phyloP scores from a whole-genome alignment of 192 early-diverging fungal species.

The Rhizophagus sp. region DNA sequence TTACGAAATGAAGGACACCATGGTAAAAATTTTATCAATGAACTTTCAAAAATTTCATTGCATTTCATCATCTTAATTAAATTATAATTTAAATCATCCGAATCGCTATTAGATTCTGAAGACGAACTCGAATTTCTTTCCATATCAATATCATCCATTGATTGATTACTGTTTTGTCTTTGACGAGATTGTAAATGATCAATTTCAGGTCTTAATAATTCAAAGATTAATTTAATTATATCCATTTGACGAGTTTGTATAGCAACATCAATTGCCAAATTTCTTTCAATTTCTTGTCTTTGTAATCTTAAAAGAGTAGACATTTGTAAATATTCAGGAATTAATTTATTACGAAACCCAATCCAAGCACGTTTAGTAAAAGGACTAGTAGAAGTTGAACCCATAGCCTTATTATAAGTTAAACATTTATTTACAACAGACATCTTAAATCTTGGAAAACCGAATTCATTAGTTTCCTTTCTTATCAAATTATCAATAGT shows the following conservation, averaged over 20 bases:
- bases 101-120: not conserved
- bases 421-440: slow-evolving; percentile 12
- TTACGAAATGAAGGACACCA: slow-evolving; percentile 18
- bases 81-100: not conserved
- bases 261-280: not conserved
- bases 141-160: not conserved
- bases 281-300: not conserved
- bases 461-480: slow-evolving; percentile 11
- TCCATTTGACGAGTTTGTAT: slow-evolving; percentile 15
- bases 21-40: not conserved
- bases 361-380: slow-evolving; percentile 24
- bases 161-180: not conserved
- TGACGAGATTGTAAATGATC: not conserved
- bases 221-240: slow-evolving; percentile 4
- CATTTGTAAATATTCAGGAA: slow-evolving; percentile 1
- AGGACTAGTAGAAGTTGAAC: not conserved
- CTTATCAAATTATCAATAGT: slow-evolving; percentile 9
- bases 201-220: not conserved
- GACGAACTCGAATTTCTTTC: not conserved
- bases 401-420: slow-evolving; percentile 9
- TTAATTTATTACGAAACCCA: slow-evolving; percentile 15
- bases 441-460: slow-evolving; percentile 16
- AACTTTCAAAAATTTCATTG: not conserved
- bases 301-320: not conserved
- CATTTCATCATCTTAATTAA: not conserved